These are phyloP conservation scores for Cinnamomum chago DNA, from an alignment of 164 flowering plant species.

Conservation along the genomic window DNA sequence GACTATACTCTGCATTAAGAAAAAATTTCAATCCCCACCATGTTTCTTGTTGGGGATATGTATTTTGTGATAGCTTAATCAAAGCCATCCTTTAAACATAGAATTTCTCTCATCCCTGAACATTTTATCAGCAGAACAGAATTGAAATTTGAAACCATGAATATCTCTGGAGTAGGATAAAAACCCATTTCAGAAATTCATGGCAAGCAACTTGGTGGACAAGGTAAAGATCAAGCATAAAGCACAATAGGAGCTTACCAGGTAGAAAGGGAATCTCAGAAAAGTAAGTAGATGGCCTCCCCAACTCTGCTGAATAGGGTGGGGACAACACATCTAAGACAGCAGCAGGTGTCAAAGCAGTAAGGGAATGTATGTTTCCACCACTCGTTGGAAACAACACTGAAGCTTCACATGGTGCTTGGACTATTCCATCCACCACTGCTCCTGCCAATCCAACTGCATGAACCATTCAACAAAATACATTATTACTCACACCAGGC, in stretches of 20 bases:
- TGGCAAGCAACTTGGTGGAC: too few relatives aligned
- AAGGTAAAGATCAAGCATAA: too few relatives aligned
- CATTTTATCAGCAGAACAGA: too few relatives aligned
- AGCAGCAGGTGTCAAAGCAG: constrained; percentile 39
- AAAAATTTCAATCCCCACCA: too few relatives aligned
- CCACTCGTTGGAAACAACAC: constrained; percentile 38
- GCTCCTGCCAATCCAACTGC: constrained; percentile 32
- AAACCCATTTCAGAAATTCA: too few relatives aligned
- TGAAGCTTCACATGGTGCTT: constrained; percentile 29
- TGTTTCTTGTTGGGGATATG: too few relatives aligned
- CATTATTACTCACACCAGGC: background rate
- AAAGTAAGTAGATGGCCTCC: constrained; percentile 38
- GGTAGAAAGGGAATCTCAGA: constrained; percentile 22
- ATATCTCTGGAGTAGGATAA: too few relatives aligned
- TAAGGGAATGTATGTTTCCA: constrained; percentile 23
- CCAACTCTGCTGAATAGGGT: constrained; percentile 33
- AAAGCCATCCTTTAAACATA: too few relatives aligned
- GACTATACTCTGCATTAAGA: too few relatives aligned
- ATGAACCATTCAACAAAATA: background rate
- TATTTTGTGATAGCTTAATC: too few relatives aligned
- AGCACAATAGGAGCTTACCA: constrained; percentile 6
- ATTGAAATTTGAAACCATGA: too few relatives aligned
- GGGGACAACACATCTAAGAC: constrained; percentile 35
- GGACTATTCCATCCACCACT: constrained; percentile 20
- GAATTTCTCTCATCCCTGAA: too few relatives aligned